These are phyloP conservation scores for Claviceps sp. DNA, from an alignment of 2,329 filamentous ascomycete genomes.

Conservation along the genomic window DNA sequence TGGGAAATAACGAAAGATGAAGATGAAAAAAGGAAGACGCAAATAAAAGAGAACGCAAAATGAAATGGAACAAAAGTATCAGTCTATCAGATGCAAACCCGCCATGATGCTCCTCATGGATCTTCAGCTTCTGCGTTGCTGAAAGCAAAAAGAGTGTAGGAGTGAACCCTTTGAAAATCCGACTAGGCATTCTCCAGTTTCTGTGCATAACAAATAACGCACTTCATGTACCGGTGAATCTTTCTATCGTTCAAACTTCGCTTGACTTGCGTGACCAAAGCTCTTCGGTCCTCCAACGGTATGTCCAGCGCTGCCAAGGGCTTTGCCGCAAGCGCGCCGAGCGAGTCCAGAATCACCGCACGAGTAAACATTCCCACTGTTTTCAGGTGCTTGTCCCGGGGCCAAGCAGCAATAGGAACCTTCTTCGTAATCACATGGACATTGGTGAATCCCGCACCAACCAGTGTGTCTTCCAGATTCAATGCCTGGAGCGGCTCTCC, in stretches of 20 bases:
- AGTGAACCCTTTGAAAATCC: background rate
- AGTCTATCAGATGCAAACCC: too few species aligned
- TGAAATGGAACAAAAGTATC: background rate
- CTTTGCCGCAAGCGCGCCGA: slow-evolving; percentile 28
- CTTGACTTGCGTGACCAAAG: slow-evolving; percentile 18
- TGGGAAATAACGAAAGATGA: background rate
- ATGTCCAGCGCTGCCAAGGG: slow-evolving; percentile 26
- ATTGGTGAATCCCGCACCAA: slow-evolving; percentile 29
- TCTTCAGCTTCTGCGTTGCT: too few species aligned
- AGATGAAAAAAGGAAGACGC: background rate
- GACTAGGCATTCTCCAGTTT: slow-evolving; percentile 15
- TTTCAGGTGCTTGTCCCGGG: slow-evolving; percentile 25
- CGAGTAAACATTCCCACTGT: slow-evolving; percentile 31
- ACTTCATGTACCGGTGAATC: slow-evolving; percentile 30
- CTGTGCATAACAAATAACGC: slow-evolving; percentile 29
- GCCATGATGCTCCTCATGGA: background rate
- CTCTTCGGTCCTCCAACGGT: slow-evolving; percentile 19
- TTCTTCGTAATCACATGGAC: slow-evolving; percentile 28
- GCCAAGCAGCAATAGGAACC: slow-evolving; percentile 33
- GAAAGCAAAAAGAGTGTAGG: too few species aligned
- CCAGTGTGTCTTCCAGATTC: slow-evolving; percentile 22
- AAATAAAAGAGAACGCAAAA: background rate
- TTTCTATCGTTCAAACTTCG: slow-evolving; percentile 21
- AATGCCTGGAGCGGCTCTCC: slow-evolving; percentile 23
- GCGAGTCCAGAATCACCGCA: slow-evolving; percentile 25